A percentile compares a stretch with the other conserved stretches of the same genome.
Conservation (phyloP, 805 yeast genomes). For the Jamesozyma lodderae region DNA sequence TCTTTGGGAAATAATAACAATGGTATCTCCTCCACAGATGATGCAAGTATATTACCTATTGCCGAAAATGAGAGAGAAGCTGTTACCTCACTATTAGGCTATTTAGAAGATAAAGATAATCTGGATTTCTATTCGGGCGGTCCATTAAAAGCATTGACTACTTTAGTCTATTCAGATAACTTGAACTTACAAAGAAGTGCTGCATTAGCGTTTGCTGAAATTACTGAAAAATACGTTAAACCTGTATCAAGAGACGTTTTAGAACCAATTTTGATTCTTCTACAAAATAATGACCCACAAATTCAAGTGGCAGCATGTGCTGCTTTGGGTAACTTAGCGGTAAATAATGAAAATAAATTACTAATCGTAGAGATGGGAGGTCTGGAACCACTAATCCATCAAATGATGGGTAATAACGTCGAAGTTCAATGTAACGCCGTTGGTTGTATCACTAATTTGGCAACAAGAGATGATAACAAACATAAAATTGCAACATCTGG, state of each 20-base stretch:
- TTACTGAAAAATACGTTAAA: slow-evolving; percentile 90
- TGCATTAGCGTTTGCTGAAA: slow-evolving; percentile 96
- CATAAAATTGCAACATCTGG: slow-evolving; percentile 94
- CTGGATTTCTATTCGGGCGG: slow-evolving; percentile 84
- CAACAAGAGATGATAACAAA: slow-evolving; percentile 95
- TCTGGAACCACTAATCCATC: slow-evolving; percentile 88
- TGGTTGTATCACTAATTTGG: slow-evolving; percentile 95
- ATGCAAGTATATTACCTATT: slow-evolving; percentile 57
- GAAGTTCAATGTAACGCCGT: slow-evolving; percentile 99
- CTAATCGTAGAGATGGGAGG: slow-evolving; percentile 98
- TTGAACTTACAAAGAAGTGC: slow-evolving; percentile 93
- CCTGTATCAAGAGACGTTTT: slow-evolving; percentile 85
- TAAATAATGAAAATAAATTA: slow-evolving; percentile 86
- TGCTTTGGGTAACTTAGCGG: slow-evolving; percentile 96
- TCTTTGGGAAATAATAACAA: slow-evolving; percentile 3
- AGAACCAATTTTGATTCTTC: slow-evolving; percentile 82
- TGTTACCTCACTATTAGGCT: slow-evolving; percentile 79
- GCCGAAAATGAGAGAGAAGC: slow-evolving; percentile 98
- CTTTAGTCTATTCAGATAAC: slow-evolving; percentile 90
- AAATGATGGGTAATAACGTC: slow-evolving; percentile 93
- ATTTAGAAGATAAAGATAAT: slow-evolving; percentile 61
- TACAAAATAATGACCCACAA: slow-evolving; percentile 84
- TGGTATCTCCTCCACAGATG: slow-evolving; percentile 19
- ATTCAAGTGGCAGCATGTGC: slow-evolving; percentile 99
- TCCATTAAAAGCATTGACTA: slow-evolving; percentile 79